A percentile compares a stretch with the other conserved stretches of the same genome.
phyloP scores from a whole-genome alignment of 1,284 basidiomycete genomes.

The Neonothopanus nambi region DNA sequence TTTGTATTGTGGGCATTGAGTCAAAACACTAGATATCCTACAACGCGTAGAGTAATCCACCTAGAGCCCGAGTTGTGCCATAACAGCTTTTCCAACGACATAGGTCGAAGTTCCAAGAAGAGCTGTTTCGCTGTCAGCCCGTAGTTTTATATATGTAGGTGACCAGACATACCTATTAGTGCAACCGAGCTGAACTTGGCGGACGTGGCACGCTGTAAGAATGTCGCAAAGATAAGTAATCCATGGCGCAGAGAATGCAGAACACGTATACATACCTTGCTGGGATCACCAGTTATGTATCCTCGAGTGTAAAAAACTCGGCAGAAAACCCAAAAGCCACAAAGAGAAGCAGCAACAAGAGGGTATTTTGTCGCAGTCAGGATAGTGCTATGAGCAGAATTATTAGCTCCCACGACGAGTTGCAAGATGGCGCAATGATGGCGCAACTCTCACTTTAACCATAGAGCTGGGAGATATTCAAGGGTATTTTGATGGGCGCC shows the following conservation, averaged over 20 bases:
- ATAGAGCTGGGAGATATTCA: conserved; percentile 39
- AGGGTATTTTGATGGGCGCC: conserved; percentile 51
- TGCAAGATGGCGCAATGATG: too few relatives aligned
- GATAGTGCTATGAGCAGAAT: conserved; percentile 28
- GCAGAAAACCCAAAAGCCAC: conserved; percentile 39
- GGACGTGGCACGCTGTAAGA: background rate
- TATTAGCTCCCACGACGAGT: too few relatives aligned
- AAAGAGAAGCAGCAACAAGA: conserved; percentile 35
- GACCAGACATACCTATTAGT: background rate
- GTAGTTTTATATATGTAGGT: background rate
- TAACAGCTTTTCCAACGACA: conserved; percentile 1
- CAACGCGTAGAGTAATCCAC: too few relatives aligned
- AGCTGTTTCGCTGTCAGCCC: background rate
- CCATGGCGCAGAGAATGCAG: background rate
- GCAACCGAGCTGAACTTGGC: background rate
- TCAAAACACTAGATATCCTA: too few relatives aligned
- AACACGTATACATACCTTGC: conserved; percentile 27
- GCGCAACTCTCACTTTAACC: too few relatives aligned
- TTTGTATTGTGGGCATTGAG: too few relatives aligned
- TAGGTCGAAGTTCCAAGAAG: background rate
- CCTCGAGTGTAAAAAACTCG: conserved; percentile 42
- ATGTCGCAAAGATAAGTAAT: background rate
- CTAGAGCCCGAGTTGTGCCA: background rate
- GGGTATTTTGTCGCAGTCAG: conserved; percentile 45
- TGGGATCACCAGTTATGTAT: conserved; percentile 36